Evolutionary conservation across 805 yeast species (phyloP).

Genomic region (Candida vaughaniae): DNA sequence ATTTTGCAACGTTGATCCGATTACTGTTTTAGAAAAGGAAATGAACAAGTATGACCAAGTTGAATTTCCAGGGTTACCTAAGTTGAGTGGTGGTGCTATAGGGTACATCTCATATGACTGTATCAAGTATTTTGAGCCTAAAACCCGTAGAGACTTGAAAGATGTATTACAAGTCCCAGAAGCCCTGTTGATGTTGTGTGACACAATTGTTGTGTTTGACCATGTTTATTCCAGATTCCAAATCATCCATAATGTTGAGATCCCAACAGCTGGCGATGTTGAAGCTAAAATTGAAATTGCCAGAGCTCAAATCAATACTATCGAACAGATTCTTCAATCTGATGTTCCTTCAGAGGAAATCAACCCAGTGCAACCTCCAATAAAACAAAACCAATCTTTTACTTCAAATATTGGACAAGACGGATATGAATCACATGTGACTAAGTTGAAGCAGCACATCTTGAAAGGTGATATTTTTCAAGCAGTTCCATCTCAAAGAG

Average conservation of each 20-base stretch:
- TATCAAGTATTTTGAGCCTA: constrained; percentile 94
- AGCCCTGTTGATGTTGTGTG: constrained; percentile 87
- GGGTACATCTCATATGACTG: constrained; percentile 97
- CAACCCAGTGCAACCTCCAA: constrained; percentile 74
- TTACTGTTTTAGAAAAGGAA: constrained; percentile 71
- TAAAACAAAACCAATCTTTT: constrained; percentile 65
- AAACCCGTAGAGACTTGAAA: constrained; percentile 67
- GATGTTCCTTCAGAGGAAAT: constrained; percentile 42
- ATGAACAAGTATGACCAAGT: constrained; percentile 65
- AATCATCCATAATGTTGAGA: constrained; percentile 74
- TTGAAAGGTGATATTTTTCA: constrained; percentile 92
- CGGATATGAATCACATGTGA: constrained; percentile 87
- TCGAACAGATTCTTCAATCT: constrained; percentile 50
- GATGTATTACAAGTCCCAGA: constrained; percentile 89
- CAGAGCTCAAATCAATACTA: constrained; percentile 53
- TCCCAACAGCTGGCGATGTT: constrained; percentile 30
- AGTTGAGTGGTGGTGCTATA: constrained; percentile 90
- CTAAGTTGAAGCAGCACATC: constrained; percentile 73
- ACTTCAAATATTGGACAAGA: constrained; percentile 89
- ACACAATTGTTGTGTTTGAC: constrained; percentile 87
- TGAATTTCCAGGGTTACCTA: constrained; percentile 77
- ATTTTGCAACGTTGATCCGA: constrained; percentile 70
- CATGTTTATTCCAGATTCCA: constrained; percentile 93
- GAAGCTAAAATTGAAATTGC: constrained; percentile 54
- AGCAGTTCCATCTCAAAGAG: constrained; percentile 97